A percentile compares a stretch with the other conserved stretches of the same genome.
Evolutionary conservation across 2,329 filamentous ascomycete genomes (phyloP).

Genomic region (Phoma sp.): DNA sequence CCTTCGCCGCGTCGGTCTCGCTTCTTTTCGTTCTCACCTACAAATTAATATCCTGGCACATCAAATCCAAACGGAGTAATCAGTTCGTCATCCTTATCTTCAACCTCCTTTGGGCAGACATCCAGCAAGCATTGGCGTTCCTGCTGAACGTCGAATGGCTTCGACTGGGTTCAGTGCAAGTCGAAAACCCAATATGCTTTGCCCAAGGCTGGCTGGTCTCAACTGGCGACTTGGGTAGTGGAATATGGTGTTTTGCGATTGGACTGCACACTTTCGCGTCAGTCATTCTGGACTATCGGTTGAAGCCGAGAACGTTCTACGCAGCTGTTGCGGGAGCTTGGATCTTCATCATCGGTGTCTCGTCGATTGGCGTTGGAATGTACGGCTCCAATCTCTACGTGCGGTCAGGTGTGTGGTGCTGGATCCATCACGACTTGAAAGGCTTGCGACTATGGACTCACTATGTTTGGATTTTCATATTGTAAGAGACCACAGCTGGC

Average conservation of each 20-base stretch:
- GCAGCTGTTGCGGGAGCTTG: slow-evolving; percentile 58
- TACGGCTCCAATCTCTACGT: slow-evolving; percentile 61
- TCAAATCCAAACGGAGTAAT: slow-evolving; percentile 54
- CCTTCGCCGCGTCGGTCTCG: slow-evolving; percentile 51
- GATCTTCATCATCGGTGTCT: slow-evolving; percentile 65
- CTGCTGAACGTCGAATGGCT: slow-evolving; percentile 68
- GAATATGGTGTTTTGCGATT: slow-evolving; percentile 70
- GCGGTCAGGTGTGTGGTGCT: slow-evolving; percentile 71
- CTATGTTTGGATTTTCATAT: slow-evolving; percentile 69
- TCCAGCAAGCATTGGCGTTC: slow-evolving; percentile 70
- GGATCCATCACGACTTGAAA: slow-evolving; percentile 64
- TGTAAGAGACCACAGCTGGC: slow-evolving; percentile 24
- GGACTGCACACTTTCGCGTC: slow-evolving; percentile 70
- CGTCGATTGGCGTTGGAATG: slow-evolving; percentile 57
- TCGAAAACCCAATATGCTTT: slow-evolving; percentile 62
- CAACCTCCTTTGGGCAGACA: slow-evolving; percentile 71
- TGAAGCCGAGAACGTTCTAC: slow-evolving; percentile 60
- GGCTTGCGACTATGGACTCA: slow-evolving; percentile 65
- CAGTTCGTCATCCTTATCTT: slow-evolving; percentile 74
- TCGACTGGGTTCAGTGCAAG: slow-evolving; percentile 58
- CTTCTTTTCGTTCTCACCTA: slow-evolving; percentile 55
- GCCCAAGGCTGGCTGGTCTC: slow-evolving; percentile 73
- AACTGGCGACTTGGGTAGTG: slow-evolving; percentile 69
- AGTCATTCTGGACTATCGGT: slow-evolving; percentile 62
- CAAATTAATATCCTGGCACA: slow-evolving; percentile 51